Percentiles rank a stretch among this genome's conserved stretches.
phyloP scores from a whole-genome alignment of 202 grass and related monocot genomes.

The Elaeis oleifera region DNA sequence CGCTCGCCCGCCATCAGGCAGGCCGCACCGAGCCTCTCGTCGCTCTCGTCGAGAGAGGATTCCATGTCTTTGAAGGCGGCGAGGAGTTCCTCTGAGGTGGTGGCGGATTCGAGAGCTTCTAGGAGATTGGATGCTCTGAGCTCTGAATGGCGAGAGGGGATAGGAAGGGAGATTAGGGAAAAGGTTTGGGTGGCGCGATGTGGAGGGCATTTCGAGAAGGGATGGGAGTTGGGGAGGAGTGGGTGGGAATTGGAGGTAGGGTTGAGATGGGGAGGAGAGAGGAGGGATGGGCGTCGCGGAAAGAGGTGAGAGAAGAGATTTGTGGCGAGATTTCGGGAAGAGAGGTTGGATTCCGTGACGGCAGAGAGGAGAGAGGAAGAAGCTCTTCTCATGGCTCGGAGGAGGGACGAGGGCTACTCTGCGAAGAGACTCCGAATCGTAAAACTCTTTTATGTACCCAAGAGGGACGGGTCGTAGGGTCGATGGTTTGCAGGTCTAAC shows the following conservation, averaged over 20 bases:
- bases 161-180: constrained; percentile 23
- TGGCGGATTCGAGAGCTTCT: constrained; percentile 62
- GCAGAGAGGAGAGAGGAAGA: constrained; percentile 22
- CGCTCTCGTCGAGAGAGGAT: constrained; percentile 9
- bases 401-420: not conserved
- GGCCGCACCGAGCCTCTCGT: constrained; percentile 29
- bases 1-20: constrained; percentile 35
- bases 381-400: constrained; percentile 45
- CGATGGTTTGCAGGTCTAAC: too few relatives aligned
- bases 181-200: constrained; percentile 23
- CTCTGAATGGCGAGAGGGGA: constrained; percentile 3
- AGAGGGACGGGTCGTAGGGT: too few relatives aligned
- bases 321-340: constrained; percentile 10
- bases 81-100: constrained; percentile 43
- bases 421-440: too few relatives aligned
- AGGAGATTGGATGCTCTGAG: constrained; percentile 24
- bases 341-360: constrained; percentile 29
- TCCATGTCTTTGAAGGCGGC: constrained; percentile 34
- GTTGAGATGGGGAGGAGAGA: not conserved
- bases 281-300: not conserved
- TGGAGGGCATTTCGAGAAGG: constrained; percentile 23
- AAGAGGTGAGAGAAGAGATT: not conserved
- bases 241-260: not conserved
- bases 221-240: not conserved
- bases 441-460: too few relatives aligned